A percentile compares a stretch with the other conserved stretches of the same genome.
These are phyloP conservation scores for Alternaria alternata DNA, from an alignment of 2,329 filamentous ascomycete species.

Conservation along the genomic window DNA sequence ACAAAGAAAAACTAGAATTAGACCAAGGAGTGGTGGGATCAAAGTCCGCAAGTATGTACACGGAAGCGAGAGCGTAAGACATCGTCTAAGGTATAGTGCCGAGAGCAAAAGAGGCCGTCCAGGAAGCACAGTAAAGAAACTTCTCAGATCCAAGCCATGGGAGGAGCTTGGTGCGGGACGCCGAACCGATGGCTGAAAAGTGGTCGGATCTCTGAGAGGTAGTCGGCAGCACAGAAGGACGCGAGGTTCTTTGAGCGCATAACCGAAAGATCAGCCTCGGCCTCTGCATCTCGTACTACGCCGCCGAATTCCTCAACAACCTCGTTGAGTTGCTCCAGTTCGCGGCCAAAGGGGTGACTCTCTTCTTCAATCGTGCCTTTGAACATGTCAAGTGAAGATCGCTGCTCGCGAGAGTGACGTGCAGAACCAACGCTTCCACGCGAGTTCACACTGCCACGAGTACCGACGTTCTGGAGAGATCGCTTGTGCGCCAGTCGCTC, in stretches of 20 bases:
- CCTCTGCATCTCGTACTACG: constrained; percentile 65
- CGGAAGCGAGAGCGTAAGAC: constrained; percentile 21
- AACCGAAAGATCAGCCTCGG: constrained; percentile 77
- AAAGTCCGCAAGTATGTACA: constrained; percentile 28
- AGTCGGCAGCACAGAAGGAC: constrained; percentile 81
- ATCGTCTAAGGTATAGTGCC: constrained; percentile 22
- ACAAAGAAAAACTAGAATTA: constrained; percentile 27
- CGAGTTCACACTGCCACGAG: constrained; percentile 33
- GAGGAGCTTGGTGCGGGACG: constrained; percentile 26
- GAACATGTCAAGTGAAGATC: constrained; percentile 57
- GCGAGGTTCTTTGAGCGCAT: constrained; percentile 74
- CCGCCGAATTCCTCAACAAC: constrained; percentile 84
- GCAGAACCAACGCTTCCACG: constrained; percentile 62
- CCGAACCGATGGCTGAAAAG: constrained; percentile 53
- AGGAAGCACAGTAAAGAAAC: constrained; percentile 7
- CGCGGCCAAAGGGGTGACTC: constrained; percentile 82
- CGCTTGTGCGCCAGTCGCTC: constrained; percentile 76
- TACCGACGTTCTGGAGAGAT: constrained; percentile 60
- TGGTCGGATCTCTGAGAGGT: constrained; percentile 79
- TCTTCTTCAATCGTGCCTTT: constrained; percentile 46
- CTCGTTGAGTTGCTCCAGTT: constrained; percentile 91
- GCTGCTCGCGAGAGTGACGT: constrained; percentile 64
- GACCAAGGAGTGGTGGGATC: constrained; percentile 26
- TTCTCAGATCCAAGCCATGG: constrained; percentile 49
- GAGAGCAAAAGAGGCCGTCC: constrained; percentile 12